Evolutionary conservation across 2,329 filamentous ascomycete genomes (phyloP).

Genomic region (Blastomyces silverae): DNA sequence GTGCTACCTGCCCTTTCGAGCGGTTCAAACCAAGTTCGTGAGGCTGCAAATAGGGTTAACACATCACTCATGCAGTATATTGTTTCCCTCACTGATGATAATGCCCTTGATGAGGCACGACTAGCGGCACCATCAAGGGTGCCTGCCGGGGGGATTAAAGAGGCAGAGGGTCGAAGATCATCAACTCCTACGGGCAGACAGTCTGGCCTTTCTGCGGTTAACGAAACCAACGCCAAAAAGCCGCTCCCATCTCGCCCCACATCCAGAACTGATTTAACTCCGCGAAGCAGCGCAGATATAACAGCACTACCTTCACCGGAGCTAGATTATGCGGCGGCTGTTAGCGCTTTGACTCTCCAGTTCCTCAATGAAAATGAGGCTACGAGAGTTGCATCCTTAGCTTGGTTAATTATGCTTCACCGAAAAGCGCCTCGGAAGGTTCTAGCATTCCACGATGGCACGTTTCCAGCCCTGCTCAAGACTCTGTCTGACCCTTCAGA

Average conservation of each 20-base stretch:
- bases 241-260: constrained; percentile 28
- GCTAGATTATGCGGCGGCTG: constrained; percentile 91
- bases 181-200: constrained; percentile 33
- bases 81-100: constrained; percentile 75
- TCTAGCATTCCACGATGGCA: constrained; percentile 91
- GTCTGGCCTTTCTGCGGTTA: constrained; percentile 17
- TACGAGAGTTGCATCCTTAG: constrained; percentile 84
- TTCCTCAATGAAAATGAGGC: constrained; percentile 97
- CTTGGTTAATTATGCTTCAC: constrained; percentile 97
- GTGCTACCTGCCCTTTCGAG: constrained; percentile 92
- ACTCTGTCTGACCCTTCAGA: constrained; percentile 93
- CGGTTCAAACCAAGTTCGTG: constrained; percentile 78
- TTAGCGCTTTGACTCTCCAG: constrained; percentile 83
- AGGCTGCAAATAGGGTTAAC: constrained; percentile 84
- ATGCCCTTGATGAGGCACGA: constrained; percentile 37
- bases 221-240: constrained; percentile 32
- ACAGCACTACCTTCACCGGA: constrained; percentile 50
- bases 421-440: constrained; percentile 90
- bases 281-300: constrained; percentile 43
- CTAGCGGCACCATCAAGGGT: constrained; percentile 37
- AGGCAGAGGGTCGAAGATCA: constrained; percentile 37
- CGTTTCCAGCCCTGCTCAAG: constrained; percentile 91
- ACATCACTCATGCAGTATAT: constrained; percentile 89
- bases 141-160: constrained; percentile 36
- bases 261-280: constrained; percentile 34